phyloP scores from a whole-genome alignment of 257 asterid species.

The Solanum tacnaense region DNA sequence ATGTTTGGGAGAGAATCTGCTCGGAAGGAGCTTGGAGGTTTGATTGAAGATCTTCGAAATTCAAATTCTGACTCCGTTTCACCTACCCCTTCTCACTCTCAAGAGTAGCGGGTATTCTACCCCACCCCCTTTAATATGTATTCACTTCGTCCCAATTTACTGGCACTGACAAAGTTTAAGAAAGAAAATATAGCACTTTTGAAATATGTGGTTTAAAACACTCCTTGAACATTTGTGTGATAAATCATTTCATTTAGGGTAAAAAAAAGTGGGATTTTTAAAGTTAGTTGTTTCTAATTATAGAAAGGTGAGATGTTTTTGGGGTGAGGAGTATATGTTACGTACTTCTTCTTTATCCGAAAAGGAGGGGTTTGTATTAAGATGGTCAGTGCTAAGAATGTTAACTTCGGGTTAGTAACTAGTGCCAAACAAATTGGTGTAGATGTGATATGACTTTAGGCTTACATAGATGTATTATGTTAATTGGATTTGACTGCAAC shows the following conservation, averaged over 20 bases:
- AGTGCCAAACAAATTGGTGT: not conserved
- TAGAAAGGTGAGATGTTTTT: not conserved
- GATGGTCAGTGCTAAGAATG: not conserved
- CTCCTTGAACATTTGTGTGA: not conserved
- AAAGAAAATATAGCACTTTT: not conserved
- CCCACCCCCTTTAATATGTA: too few relatives aligned
- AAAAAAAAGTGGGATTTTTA: not conserved
- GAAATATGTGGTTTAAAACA: not conserved
- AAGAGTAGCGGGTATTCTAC: slow-evolving; percentile 4
- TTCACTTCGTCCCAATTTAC: too few relatives aligned
- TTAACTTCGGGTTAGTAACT: not conserved
- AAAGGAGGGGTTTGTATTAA: not conserved
- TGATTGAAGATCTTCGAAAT: slow-evolving; percentile 63
- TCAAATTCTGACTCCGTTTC: slow-evolving; percentile 27
- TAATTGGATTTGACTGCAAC: not conserved
- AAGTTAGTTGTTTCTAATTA: not conserved
- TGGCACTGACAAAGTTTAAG: too few relatives aligned
- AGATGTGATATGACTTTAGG: not conserved
- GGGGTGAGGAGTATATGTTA: not conserved
- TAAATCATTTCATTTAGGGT: not conserved
- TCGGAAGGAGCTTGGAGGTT: slow-evolving; percentile 64
- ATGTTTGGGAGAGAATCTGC: slow-evolving; percentile 91
- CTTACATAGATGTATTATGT: not conserved
- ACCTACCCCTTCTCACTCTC: slow-evolving; percentile 22
- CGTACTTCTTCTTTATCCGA: not conserved